These are phyloP conservation scores for Rhynchospora tenuis DNA, from an alignment of 176 grass and related monocot species.

Conservation along the genomic window DNA sequence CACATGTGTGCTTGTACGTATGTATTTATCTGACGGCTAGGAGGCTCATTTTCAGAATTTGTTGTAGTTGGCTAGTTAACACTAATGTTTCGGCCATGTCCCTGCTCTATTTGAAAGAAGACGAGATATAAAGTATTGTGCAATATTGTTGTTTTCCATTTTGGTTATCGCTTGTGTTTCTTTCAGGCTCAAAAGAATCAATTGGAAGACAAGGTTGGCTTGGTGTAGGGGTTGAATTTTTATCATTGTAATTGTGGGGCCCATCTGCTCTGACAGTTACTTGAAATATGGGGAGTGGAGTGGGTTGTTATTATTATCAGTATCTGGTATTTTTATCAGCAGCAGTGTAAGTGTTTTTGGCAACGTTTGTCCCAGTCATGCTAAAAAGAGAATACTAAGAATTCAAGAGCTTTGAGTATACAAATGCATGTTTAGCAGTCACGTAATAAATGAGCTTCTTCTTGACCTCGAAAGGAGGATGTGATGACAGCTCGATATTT, in stretches of 20 bases:
- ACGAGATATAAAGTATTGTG: neutral
- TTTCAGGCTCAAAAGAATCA: neutral
- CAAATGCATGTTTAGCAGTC: too few relatives aligned
- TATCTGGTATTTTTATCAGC: neutral
- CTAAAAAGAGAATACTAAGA: too few relatives aligned
- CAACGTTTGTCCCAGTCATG: too few relatives aligned
- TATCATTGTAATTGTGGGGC: constrained; percentile 2
- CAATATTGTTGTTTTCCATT: neutral
- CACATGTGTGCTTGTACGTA: constrained; percentile 6
- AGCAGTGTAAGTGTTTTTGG: neutral
- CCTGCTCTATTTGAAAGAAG: neutral
- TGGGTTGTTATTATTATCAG: neutral
- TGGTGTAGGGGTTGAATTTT: neutral
- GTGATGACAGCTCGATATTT: too few relatives aligned
- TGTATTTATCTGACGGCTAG: constrained; percentile 8
- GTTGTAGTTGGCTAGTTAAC: constrained; percentile 15
- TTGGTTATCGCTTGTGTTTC: neutral
- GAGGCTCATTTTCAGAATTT: neutral
- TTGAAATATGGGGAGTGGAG: neutral
- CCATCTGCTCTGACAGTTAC: neutral
- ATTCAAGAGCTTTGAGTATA: too few relatives aligned
- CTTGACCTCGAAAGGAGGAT: too few relatives aligned
- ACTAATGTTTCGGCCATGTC: neutral
- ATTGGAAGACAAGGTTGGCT: neutral
- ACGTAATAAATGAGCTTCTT: too few relatives aligned